phyloP scores from a whole-genome alignment of 176 grass and related monocot genomes.

The Zea luxurians region DNA sequence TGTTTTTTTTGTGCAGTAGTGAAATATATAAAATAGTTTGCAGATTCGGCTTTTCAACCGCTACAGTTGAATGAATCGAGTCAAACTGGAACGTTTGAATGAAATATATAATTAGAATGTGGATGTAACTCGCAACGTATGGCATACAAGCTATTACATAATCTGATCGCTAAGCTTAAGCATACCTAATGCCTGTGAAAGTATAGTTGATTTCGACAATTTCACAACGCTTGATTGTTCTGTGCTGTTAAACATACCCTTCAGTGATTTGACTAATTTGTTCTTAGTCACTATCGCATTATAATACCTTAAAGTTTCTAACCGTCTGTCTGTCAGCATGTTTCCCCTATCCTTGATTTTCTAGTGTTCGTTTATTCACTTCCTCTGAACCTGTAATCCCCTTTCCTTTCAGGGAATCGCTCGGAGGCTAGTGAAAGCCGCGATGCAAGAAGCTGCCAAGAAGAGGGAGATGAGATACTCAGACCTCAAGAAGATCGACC shows the following conservation, averaged over 20 bases:
- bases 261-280: background rate
- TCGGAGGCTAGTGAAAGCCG: conserved; percentile 58
- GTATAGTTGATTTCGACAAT: background rate
- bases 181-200: background rate
- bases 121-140: background rate
- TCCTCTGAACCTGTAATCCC: background rate
- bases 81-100: background rate
- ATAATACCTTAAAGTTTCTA: background rate
- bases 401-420: conserved; percentile 63
- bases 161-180: background rate
- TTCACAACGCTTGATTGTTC: no score
- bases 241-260: no score
- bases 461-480: conserved; percentile 94
- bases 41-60: background rate
- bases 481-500: conserved; percentile 84
- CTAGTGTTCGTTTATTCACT: background rate
- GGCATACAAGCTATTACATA: conserved; percentile 1
- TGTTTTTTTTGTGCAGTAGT: background rate
- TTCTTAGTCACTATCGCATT: background rate
- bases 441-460: conserved; percentile 77
- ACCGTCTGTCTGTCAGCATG: background rate
- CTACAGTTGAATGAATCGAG: background rate
- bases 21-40: background rate
- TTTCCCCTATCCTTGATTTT: background rate
- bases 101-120: background rate